Base-by-base conservation (phyloP, 1,284 basidiomycete species). In the Rhodotorula sp. region DNA sequence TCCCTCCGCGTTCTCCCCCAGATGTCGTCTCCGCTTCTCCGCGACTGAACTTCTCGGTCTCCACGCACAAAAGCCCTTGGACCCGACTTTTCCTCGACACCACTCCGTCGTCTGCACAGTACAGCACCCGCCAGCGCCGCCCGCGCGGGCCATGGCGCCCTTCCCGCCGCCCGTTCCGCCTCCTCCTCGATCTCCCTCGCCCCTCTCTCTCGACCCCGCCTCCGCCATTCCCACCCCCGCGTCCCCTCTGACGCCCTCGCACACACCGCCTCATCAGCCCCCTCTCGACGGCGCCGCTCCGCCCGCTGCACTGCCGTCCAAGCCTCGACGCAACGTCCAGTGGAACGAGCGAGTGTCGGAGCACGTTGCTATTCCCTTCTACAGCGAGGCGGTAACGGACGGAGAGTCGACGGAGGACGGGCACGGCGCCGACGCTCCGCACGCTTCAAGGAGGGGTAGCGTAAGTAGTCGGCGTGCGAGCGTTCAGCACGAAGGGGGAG, bases 331-430 rank as follows among this genome's bases (percentile, higher is more conserved):
- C 21, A 54, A 34, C 19, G 63, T 64, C 34, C 55, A 39, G 25
- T 64, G 54, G 55, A 48, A 57, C 63, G 63, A 64, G 63, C 54
- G 29, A 4, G 54, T 56, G 27, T 34, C 44, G 13, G 63, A n/a
- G 39, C 61, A 55, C 22, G 61, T 61, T 39, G 19, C 51, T 13
- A 37, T 63, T 39, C 61, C 51, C 21, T 36, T 56, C 27, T 36
- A 12, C 50, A 51, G 50, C 50, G 50, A 53, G 50, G 37, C 19
- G n/a, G 39, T 37, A 12, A 36, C 61, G n/a, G 61, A 54, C 36
- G 50, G 17, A 36, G 37, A 53, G 27, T 53, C 50, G 58, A 48
- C 44, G 15, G 58, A 27, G 10, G 58, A 46, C 41, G 29, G 29
- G 15, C 39, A 46, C 44, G 32, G 39, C 57, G 32, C 1, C 10